A percentile compares a stretch with the other conserved stretches of the same genome.
Conservation (phyloP, 345 rosid species). For the Carallia brachiata region DNA sequence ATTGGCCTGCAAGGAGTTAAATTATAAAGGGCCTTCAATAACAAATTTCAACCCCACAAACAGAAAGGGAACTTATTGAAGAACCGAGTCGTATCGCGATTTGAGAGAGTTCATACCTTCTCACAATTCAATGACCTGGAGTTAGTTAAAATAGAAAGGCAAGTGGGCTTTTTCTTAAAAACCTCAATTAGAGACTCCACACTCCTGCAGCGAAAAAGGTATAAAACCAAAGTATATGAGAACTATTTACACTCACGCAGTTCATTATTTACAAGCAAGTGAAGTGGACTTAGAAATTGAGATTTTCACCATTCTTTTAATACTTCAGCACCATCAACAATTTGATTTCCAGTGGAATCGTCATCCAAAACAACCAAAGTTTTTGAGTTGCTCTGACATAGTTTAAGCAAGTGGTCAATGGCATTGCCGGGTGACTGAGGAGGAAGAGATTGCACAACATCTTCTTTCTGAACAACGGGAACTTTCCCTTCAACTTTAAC, state of each 20-base stretch:
- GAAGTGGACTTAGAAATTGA: slow-evolving; percentile 1
- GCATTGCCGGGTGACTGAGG: slow-evolving; percentile 83
- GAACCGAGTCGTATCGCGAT: neutral
- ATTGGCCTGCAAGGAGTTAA: slow-evolving; percentile 53
- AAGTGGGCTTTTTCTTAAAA: slow-evolving; percentile 61
- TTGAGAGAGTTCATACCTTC: slow-evolving; percentile 48
- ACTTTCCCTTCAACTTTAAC: slow-evolving; percentile 80
- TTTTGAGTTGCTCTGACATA: slow-evolving; percentile 61
- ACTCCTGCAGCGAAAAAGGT: slow-evolving; percentile 48
- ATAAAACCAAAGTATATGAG: neutral
- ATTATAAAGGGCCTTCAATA: neutral
- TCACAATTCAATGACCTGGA: slow-evolving; percentile 84
- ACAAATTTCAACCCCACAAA: slow-evolving; percentile 5
- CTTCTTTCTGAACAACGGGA: slow-evolving; percentile 66
- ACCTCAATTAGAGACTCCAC: slow-evolving; percentile 68
- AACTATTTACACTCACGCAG: neutral
- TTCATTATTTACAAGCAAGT: neutral
- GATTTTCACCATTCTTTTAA: slow-evolving; percentile 82
- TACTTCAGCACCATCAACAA: slow-evolving; percentile 90
- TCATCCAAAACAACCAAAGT: slow-evolving; percentile 92
- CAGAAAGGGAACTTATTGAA: neutral
- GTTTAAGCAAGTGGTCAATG: slow-evolving; percentile 49
- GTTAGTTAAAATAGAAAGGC: slow-evolving; percentile 89
- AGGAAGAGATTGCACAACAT: slow-evolving; percentile 65
- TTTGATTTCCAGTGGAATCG: slow-evolving; percentile 97